Conservation (phyloP, 1,284 basidiomycete species). For the Puccinia hordei region DNA sequence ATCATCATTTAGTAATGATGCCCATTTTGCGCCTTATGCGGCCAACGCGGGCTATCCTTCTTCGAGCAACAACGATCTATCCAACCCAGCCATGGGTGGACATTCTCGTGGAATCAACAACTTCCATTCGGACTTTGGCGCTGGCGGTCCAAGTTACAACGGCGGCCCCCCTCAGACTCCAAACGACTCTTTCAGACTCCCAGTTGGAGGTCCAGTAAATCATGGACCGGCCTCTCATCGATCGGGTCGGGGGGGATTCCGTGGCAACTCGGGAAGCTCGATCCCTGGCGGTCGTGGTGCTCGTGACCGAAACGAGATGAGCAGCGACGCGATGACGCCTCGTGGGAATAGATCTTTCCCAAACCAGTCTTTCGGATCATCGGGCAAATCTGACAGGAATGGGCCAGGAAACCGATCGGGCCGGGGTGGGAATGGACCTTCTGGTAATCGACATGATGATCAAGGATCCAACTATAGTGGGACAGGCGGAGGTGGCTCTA, state of each 20-base stretch:
- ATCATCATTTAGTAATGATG: background rate
- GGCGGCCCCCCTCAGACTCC: background rate
- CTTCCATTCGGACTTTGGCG: conserved; percentile 4
- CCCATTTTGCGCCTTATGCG: conserved; percentile 10
- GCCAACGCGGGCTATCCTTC: conserved; percentile 9
- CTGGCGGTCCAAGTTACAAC: background rate
- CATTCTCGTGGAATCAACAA: conserved; percentile 18
- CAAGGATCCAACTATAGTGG: background rate
- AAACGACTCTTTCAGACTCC: background rate
- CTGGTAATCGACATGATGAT: conserved; percentile 16
- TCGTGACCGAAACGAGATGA: conserved; percentile 23
- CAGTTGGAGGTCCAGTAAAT: background rate
- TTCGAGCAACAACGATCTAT: conserved; percentile 2
- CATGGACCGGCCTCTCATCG: background rate
- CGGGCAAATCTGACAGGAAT: conserved; percentile 14
- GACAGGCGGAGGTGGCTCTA: background rate
- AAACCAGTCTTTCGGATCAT: background rate
- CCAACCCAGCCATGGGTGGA: conserved; percentile 17
- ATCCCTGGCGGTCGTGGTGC: conserved; percentile 13
- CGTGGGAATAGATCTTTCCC: background rate
- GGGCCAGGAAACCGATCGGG: conserved; percentile 13
- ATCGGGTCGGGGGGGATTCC: conserved; percentile 22
- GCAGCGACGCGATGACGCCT: background rate
- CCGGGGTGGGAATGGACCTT: background rate
- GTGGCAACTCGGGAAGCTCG: background rate